phyloP scores from a whole-genome alignment of 352 stramenopile species.

The Pythium scleroteichum region DNA sequence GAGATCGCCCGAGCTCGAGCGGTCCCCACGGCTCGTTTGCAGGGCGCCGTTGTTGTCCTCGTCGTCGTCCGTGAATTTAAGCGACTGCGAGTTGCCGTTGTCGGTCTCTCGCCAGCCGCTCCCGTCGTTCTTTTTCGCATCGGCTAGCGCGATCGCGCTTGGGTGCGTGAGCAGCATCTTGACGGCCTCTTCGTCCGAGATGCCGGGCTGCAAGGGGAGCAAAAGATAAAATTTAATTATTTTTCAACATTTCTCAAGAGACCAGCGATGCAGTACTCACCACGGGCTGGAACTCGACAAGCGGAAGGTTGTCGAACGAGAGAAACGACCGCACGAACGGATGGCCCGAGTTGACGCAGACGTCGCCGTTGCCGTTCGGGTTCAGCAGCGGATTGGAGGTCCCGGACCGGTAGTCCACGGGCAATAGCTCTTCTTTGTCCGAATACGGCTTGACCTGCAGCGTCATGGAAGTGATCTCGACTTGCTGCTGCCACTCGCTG shows the following conservation, averaged over 20 bases:
- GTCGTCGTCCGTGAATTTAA: conserved; percentile 74
- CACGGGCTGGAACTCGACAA: conserved; percentile 93
- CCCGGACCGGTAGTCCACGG: conserved; percentile 94
- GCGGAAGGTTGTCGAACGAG: conserved; percentile 94
- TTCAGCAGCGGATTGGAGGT: conserved; percentile 93
- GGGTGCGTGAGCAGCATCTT: conserved; percentile 75
- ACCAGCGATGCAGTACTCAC: conserved; percentile 27
- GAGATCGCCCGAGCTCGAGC: conserved; percentile 33
- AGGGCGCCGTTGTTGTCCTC: conserved; percentile 38
- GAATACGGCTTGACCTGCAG: conserved; percentile 92
- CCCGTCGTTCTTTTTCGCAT: conserved; percentile 19
- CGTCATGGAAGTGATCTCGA: conserved; percentile 92
- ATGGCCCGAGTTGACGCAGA: conserved; percentile 93
- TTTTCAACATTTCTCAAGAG: no score
- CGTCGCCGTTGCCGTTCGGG: conserved; percentile 82
- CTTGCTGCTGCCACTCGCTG: conserved; percentile 75
- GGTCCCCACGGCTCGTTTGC: conserved; percentile 24
- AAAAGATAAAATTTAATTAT: no score
- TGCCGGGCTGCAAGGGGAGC: conserved; percentile 37
- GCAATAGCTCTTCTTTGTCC: conserved; percentile 93
- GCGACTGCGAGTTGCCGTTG: conserved; percentile 70
- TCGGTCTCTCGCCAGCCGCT: conserved; percentile 62
- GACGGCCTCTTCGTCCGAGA: conserved; percentile 86
- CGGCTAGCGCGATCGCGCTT: conserved; percentile 28
- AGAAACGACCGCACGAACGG: conserved; percentile 95